Conservation (phyloP, 2,329 filamentous ascomycete species). For the Moelleriella libera region DNA sequence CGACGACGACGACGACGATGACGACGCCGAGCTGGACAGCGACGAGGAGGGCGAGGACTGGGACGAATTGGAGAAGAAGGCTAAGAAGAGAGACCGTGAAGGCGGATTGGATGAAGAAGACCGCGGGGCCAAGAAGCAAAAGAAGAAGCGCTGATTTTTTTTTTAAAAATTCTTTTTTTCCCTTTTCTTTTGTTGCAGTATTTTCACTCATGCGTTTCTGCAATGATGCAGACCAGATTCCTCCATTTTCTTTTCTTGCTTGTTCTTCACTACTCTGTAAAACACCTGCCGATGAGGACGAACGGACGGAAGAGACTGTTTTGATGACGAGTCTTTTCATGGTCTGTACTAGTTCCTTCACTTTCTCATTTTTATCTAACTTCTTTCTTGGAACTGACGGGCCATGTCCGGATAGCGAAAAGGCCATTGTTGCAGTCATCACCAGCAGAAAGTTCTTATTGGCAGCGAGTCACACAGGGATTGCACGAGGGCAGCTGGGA, state of each 20-base stretch:
- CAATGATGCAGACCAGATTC: too few relatives aligned
- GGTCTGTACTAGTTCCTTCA: neutral
- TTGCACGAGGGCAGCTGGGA: too few relatives aligned
- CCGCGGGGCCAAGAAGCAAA: conserved; percentile 49
- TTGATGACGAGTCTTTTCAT: too few relatives aligned
- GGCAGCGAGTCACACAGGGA: too few relatives aligned
- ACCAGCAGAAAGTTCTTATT: neutral
- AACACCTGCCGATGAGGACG: too few relatives aligned
- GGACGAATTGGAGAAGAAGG: conserved; percentile 90
- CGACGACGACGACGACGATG: conserved; percentile 64
- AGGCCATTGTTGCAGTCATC: neutral
- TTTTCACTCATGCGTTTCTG: too few relatives aligned
- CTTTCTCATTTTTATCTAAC: neutral
- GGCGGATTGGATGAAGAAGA: conserved; percentile 39
- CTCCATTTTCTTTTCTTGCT: too few relatives aligned
- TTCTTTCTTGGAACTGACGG: neutral
- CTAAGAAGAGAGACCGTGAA: conserved; percentile 70
- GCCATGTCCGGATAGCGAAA: too few relatives aligned
- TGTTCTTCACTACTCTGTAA: too few relatives aligned
- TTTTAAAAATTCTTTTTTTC: neutral
- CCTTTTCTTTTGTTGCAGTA: too few relatives aligned
- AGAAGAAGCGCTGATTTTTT: conserved; percentile 19
- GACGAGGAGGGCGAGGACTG: conserved; percentile 79
- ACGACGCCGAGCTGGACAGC: conserved; percentile 42
- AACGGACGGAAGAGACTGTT: too few relatives aligned